Percentiles rank a stretch among this genome's conserved stretches.
phyloP scores from a whole-genome alignment of 345 rosid species.

The Isatis tinctoria region DNA sequence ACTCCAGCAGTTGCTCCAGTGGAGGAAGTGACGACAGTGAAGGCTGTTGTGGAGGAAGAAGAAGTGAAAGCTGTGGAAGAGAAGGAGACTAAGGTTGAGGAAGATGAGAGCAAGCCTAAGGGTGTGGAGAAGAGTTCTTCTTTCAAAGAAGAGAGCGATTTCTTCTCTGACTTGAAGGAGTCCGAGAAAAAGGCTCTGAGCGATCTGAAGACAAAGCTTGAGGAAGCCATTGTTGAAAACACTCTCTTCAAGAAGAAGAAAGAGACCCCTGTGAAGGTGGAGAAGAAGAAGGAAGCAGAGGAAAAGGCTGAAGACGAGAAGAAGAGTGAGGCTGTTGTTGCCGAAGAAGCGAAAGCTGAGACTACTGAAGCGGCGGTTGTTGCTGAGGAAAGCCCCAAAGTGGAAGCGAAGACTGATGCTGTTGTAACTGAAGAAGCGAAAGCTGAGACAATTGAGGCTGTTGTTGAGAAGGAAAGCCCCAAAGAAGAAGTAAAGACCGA shows the following conservation, averaged over 20 bases:
- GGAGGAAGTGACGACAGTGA: constrained; percentile 24
- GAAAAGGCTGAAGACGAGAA: constrained; percentile 23
- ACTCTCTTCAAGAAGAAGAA: constrained; percentile 42
- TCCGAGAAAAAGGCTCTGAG: constrained; percentile 64
- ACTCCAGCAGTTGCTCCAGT: constrained; percentile 33
- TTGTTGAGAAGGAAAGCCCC: constrained; percentile 12
- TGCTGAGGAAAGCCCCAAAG: constrained; percentile 20
- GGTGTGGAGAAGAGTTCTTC: constrained; percentile 63
- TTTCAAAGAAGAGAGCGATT: constrained; percentile 77
- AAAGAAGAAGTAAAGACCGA: constrained; percentile 28
- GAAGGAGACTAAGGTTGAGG: constrained; percentile 20
- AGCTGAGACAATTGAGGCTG: not conserved
- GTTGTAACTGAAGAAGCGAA: constrained; percentile 23
- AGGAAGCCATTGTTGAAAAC: constrained; percentile 61
- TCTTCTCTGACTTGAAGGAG: constrained; percentile 71
- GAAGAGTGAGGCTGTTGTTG: constrained; percentile 6
- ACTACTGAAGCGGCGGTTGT: constrained; percentile 17
- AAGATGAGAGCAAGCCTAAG: constrained; percentile 35
- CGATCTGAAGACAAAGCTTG: constrained; percentile 65
- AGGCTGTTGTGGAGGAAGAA: constrained; percentile 23
- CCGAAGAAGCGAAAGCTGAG: constrained; percentile 8
- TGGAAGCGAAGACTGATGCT: constrained; percentile 24
- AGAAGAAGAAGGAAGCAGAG: constrained; percentile 19
- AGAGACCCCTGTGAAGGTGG: constrained; percentile 23
- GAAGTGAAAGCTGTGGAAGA: constrained; percentile 14